A percentile compares a stretch with the other conserved stretches of the same genome.
phyloP scores from a whole-genome alignment of 2,329 filamentous ascomycete genomes.

The Diaporthe sp. region DNA sequence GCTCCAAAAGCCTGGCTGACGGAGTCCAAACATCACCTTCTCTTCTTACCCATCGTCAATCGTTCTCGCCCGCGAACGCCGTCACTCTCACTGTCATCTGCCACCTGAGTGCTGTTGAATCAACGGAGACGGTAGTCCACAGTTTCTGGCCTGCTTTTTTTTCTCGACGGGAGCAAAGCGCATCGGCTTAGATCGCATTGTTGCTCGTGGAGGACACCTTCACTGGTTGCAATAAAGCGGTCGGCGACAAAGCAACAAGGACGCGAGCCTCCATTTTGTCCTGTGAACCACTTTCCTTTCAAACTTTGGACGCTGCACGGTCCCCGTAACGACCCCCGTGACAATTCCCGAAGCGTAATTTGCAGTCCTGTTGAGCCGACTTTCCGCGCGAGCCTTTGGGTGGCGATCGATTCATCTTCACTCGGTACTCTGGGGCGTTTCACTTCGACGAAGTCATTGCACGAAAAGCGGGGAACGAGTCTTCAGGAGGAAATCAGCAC shows the following conservation, averaged over 20 bases:
- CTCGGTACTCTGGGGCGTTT: background rate
- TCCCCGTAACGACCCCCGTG: background rate
- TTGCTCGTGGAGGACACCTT: conserved; percentile 33
- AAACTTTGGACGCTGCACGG: background rate
- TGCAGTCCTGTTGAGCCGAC: background rate
- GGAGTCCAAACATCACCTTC: conserved; percentile 5
- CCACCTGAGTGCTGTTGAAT: conserved; percentile 7
- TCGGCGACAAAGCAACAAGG: conserved; percentile 35
- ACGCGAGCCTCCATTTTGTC: conserved; percentile 9
- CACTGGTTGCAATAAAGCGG: conserved; percentile 33
- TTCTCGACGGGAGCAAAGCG: conserved; percentile 32
- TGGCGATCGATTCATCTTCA: background rate
- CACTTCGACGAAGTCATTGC: background rate
- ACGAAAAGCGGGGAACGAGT: background rate
- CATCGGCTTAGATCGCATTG: conserved; percentile 29
- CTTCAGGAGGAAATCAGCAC: background rate
- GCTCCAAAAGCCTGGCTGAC: background rate
- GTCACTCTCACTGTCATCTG: conserved; percentile 20
- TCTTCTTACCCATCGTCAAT: conserved; percentile 27
- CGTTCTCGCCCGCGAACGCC: conserved; percentile 27
- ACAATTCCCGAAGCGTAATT: background rate
- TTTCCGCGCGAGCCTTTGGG: background rate
- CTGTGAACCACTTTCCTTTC: background rate
- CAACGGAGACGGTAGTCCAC: conserved; percentile 27
- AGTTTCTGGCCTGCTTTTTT: conserved; percentile 32